Base-by-base conservation (phyloP, 345 rosid species). In the Hibiscus syriacus region DNA sequence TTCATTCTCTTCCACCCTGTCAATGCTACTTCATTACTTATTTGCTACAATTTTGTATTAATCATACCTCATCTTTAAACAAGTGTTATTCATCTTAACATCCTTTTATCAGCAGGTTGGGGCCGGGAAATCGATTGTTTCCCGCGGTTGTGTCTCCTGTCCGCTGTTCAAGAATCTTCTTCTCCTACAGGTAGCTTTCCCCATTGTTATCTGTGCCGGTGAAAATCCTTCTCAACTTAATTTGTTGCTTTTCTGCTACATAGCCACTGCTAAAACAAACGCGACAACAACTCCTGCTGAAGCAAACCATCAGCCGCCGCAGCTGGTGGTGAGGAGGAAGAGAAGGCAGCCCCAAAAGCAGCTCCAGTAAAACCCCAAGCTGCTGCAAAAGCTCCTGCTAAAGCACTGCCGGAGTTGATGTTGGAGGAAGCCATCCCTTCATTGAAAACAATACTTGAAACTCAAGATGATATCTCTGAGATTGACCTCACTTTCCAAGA, bases 341-440 rank as follows among this genome's bases (percentile, higher is more conserved):
- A 38, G 2, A 74, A 82, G 69, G 55, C 83, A 3, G 77, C 80
- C n/a, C n/a, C n/a, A n/a, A n/a, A n/a, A n/a, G n/a, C n/a, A n/a
- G n/a, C n/a, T n/a, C n/a, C n/a, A n/a, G n/a, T n/a, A 17, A 92
- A 80, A 79, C 87, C 85, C 2, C 89, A 86, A 80, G 78, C 93
- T 34, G 80, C 92, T 6, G 81, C 86, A 0, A 92, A 92, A 75
- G 89, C 85, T 41, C 81, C 86, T 0, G 78, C 66, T 0, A 90
- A 89, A 78, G 81, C 92, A 6, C 73, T 94, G 59, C 82, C 84
- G 67, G 69, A 87, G 77, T 69, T 94, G 86, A 94, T 89, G 93
- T 83, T 77, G 41, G 97, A 94, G 86, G 99, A 94, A 12, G 89
- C 91, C 69, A 91, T 94, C 71, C 99, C 97, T 67, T 79, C 88